A percentile compares a stretch with the other conserved stretches of the same genome.
phyloP scores from a whole-genome alignment of 805 yeast species.

The Nakazawaea ernobii region DNA sequence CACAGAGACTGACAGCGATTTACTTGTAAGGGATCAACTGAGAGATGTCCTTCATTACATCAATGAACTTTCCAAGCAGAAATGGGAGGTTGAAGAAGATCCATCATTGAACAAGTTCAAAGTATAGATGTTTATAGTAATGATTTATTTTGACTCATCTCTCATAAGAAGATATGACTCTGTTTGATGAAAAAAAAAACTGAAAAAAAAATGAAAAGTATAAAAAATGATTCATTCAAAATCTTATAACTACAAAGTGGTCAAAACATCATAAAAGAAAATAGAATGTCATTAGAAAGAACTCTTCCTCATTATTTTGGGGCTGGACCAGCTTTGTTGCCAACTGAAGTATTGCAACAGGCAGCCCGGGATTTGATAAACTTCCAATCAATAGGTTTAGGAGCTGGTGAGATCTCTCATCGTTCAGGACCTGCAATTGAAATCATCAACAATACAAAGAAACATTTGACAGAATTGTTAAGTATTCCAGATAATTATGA shows the following conservation, averaged over 20 bases:
- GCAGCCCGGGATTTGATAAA: conserved; percentile 81
- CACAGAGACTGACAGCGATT: conserved; percentile 45
- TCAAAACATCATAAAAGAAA: neutral
- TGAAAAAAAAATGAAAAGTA: neutral
- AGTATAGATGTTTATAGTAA: neutral
- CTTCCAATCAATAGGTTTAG: conserved; percentile 67
- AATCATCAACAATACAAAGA: conserved; percentile 74
- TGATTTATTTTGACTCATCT: neutral
- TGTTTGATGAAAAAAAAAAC: neutral
- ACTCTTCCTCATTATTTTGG: conserved; percentile 83
- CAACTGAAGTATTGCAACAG: conserved; percentile 76
- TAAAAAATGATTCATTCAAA: neutral
- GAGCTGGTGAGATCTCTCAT: conserved; percentile 95
- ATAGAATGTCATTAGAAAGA: conserved; percentile 39
- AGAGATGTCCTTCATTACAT: conserved; percentile 26
- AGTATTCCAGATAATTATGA: conserved; percentile 88
- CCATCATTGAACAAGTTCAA: neutral
- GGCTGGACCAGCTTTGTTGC: conserved; percentile 97
- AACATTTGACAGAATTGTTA: conserved; percentile 56
- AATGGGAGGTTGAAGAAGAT: neutral
- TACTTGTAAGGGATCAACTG: conserved; percentile 57
- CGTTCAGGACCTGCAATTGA: conserved; percentile 78
- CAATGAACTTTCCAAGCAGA: neutral
- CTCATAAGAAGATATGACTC: neutral
- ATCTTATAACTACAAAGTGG: neutral